Evolutionary conservation across 2,329 filamentous ascomycete species (phyloP), one percentile per base, ranked within the genome.

Genomic region (Neofusicoccum ribis): DNA sequence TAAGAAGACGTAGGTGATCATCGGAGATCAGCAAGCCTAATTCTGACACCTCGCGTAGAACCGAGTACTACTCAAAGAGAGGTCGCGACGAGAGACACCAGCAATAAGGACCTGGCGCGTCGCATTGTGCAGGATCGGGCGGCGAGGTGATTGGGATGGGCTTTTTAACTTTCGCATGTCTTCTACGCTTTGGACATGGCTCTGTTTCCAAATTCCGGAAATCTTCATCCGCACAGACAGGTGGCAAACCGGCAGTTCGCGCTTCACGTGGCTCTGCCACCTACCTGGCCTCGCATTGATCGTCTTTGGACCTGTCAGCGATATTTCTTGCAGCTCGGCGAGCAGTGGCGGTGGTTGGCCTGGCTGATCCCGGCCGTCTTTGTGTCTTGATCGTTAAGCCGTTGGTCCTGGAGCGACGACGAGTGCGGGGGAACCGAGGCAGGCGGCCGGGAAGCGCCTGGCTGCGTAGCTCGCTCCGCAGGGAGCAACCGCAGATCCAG

Each of bases 1-100:
- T 39, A 69, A 76, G 68, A 79, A 79, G 69, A 71, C 75, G 72
- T 79, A 72, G n/a, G 61, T 37, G 43, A 60, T 60, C 56, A 31
- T n/a, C 37, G 34, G 23, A 17, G 59, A 63, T 50, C 59, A 31
- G 12, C 23, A 12, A 11, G 31, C 9, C 37, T 47, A 34, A 23
- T 54, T 20, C 49, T 63, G 7, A 52, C 17, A 34, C 37, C 27
- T n/a, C 14, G 36, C 34, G 15, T 44, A 63, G 59, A 20, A 17
- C 27, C 36, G 46, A 51, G 17, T 39, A 47, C 17, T 56, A 54
- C n/a, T 46, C 36, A n/a, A 56, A 54, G n/a, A 50, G 49, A 63
- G 60, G 46, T 23, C 61, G 61, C 5, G 23, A 56, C 27, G 23
- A 23, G 14, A 54, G n/a, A 23, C 23, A 37, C 27, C 17, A 60